Base-by-base conservation (phyloP, 2,329 filamentous ascomycete genomes). In the Pestalotiopsis fici region DNA sequence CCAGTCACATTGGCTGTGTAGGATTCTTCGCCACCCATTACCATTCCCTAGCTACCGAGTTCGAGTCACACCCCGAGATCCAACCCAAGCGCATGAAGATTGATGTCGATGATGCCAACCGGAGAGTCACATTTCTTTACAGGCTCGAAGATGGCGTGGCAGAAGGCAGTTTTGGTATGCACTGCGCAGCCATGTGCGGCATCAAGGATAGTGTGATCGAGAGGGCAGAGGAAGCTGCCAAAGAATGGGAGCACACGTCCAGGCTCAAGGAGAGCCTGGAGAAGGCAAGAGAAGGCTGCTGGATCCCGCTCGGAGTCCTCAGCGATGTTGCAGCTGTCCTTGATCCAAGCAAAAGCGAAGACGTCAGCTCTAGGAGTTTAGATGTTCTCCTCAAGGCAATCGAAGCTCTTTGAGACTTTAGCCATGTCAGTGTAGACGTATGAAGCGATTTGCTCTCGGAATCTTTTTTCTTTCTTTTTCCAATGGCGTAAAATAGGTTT, bases 11-110 rank as follows among this genome's bases (percentile, higher is more conserved):
- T 64, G 96, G 96, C 64, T 97, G 95, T 64, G 83, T 97, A 2
- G 96, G 96, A 43, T 98, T 97, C 87, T 99, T 99, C 75, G 96
- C 96, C 0, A 99, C 96, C 0, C 96, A 99, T 76, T 99, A 99
- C 80, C 96, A 98, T 78, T 96, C 93, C 2, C 87, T 99, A 0
- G 95, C 95, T 0, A 91, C 93, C 0, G 96, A 99, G 78, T 99
- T 98, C 75, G 90, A 92, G 71, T 86, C 87, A 18, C 96, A 99
- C 73, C 95, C 96, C 0, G 95, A 99, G 80, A 93, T 99, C 67
- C 82, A 88, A 7, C 88, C 95, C 3, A 92, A 93, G 74, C 89
- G 96, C 15, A 99, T 99, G 96, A 92, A 93, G 70, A 98, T 99
- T 67, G 89, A 95, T 67, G 96, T 99, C 1, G 95, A 99, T 71